Evolutionary conservation across 768 basidiomycete genomes (phyloP), one percentile per base, ranked within the genome.

Genomic region (Naematelia encephala): DNA sequence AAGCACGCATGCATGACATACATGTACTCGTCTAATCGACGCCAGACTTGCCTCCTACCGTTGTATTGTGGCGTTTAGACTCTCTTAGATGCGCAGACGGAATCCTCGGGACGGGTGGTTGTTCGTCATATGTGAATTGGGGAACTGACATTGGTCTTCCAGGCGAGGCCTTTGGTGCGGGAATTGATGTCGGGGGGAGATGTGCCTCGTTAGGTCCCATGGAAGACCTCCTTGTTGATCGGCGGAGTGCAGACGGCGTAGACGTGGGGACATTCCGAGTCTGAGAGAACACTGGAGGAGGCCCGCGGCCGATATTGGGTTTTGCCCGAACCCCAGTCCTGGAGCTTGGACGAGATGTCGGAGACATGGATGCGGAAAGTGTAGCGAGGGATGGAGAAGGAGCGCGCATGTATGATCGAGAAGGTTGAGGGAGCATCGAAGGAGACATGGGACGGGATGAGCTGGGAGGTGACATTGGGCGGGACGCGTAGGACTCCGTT

Each of bases 91-190:
- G 60, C 5, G 57, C 67, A 43, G 61, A 64, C 14, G 72, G 72
- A 42, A 74, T 74, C 49, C 72, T 54, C 14, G 72, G 72, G 5
- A 74, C 67, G 23, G 70, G 69, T 12, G 72, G 69, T 5, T 69
- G 69, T 3, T 66, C 65, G 26, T 51, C 56, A 23, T 34, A 26
- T 11, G 61, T 50, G 46, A 68, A 64, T 19, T 62, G 52, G 34
- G 66, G 64, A n/a, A 71, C 64, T 25, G 62, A 67, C 4, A 54
- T 54, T 0, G 72, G 72, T 52, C 72, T 53, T 12, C 52, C 22
- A 11, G 52, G 1, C 39, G 29, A 26, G 60, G 57, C 16, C 45
- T 45, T 48, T 13, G 68, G 68, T 30, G 55, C 62, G 23, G 68
- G 68, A 28, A 69, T 69, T 29, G 34, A 39, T 25, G 45, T 56